These are phyloP conservation scores for Coemansia sp. DNA, from an alignment of 192 early-diverging fungal species.

Conservation along the genomic window DNA sequence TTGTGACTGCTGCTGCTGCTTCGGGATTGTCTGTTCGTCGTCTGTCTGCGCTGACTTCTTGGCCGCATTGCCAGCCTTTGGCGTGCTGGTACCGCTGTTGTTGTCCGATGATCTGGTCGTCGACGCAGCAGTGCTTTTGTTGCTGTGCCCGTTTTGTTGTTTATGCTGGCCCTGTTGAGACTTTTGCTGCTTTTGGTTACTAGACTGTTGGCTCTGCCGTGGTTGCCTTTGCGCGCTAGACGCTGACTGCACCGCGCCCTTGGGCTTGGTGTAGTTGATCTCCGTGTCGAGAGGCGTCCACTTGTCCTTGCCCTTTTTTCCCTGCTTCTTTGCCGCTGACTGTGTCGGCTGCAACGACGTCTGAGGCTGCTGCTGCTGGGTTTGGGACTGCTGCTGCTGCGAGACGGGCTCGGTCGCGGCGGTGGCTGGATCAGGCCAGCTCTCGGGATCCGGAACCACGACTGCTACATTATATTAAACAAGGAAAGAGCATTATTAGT, in stretches of 20 bases:
- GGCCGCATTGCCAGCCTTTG: constrained; percentile 10
- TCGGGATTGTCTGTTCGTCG: constrained; percentile 8
- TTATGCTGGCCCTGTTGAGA: constrained; percentile 8
- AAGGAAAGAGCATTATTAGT: constrained; percentile 3
- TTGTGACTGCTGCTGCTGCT: constrained; percentile 11
- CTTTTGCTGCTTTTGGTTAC: constrained; percentile 1
- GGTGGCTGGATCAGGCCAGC: constrained; percentile 57
- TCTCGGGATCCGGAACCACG: constrained; percentile 31
- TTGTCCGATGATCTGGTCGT: neutral
- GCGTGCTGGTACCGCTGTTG: constrained; percentile 2
- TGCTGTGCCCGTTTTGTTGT: constrained; percentile 1
- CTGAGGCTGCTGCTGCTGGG: constrained; percentile 6
- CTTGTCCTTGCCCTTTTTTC: constrained; percentile 53
- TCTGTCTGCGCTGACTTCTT: constrained; percentile 19
- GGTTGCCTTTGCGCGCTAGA: constrained; percentile 22
- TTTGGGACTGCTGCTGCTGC: constrained; percentile 1
- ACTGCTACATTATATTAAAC: constrained; percentile 21
- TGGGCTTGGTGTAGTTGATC: constrained; percentile 52
- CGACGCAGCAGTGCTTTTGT: constrained; percentile 9
- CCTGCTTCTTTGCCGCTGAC: constrained; percentile 27
- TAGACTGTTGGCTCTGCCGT: constrained; percentile 19
- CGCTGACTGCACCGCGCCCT: constrained; percentile 24
- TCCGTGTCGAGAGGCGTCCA: constrained; percentile 52
- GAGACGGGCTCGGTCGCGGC: constrained; percentile 29
- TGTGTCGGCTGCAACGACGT: constrained; percentile 10